A percentile compares a stretch with the other conserved stretches of the same genome.
phyloP scores from a whole-genome alignment of 495 filamentous ascomycete genomes.

The Aspergillus nidulans region DNA sequence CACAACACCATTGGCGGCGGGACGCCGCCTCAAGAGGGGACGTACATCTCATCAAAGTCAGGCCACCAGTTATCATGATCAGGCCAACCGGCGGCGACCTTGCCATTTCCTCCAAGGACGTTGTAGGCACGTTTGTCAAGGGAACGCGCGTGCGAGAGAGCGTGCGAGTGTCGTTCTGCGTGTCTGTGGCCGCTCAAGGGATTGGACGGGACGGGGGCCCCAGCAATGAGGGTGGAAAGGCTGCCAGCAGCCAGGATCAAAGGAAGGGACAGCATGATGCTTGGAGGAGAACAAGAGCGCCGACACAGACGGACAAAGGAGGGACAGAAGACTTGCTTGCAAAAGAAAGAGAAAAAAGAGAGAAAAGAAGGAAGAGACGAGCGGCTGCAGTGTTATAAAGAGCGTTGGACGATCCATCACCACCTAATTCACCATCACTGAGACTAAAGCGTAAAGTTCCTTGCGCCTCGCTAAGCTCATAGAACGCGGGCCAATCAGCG shows the following conservation, averaged over 20 bases:
- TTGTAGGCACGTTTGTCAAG: constrained; percentile 5
- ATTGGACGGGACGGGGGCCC: constrained; percentile 11
- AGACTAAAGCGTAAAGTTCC: no score
- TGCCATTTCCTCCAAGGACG: constrained; percentile 7
- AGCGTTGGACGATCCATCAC: no score
- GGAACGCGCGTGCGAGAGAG: not conserved
- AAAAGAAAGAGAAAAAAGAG: not conserved
- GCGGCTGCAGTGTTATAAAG: not conserved
- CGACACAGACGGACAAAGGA: not conserved
- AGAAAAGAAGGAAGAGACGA: not conserved
- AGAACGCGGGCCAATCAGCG: not conserved
- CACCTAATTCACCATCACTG: no score
- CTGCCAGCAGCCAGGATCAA: constrained; percentile 16
- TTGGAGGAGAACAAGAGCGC: not conserved
- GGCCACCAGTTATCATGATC: not conserved
- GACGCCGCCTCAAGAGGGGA: no score
- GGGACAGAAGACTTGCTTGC: constrained; percentile 10
- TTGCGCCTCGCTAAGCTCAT: constrained; percentile 1
- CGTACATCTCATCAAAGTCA: constrained; percentile 2
- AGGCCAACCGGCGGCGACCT: constrained; percentile 2
- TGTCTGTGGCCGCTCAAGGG: not conserved
- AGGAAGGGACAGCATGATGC: constrained; percentile 11
- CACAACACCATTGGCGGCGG: no score
- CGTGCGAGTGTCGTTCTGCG: not conserved
- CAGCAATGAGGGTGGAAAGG: constrained; percentile 11